A percentile compares a stretch with the other conserved stretches of the same genome.
Evolutionary conservation across 2,329 filamentous ascomycete species (phyloP).

Genomic region (Aspergillus sp.): DNA sequence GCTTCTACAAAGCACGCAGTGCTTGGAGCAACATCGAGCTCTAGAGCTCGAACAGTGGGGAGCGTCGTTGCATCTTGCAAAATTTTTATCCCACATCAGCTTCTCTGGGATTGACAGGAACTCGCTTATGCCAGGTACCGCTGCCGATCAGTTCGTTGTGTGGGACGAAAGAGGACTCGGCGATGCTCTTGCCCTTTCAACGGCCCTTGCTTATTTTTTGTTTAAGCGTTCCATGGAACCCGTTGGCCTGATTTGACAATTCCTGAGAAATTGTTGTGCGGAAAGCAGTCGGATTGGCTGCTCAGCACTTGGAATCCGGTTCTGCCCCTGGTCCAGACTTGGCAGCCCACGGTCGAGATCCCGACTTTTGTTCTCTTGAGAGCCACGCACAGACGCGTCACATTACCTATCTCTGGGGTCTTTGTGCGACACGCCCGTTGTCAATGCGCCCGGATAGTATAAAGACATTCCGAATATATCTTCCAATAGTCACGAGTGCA

Average conservation of each 20-base stretch:
- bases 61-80: neutral
- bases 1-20: neutral
- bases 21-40: neutral
- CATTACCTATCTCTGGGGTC: neutral
- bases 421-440: neutral
- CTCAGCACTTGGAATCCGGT: neutral
- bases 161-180: neutral
- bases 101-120: neutral
- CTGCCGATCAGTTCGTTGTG: neutral
- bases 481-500: neutral
- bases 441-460: neutral
- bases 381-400: neutral
- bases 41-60: neutral
- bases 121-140: neutral
- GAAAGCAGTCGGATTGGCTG: slow-evolving; percentile 7
- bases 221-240: neutral
- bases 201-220: neutral
- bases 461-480: neutral
- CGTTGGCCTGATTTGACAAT: neutral
- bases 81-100: neutral
- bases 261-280: neutral
- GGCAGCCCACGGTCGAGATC: neutral
- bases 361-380: neutral
- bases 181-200: neutral
- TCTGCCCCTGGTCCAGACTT: slow-evolving; percentile 5